Evolutionary conservation across 257 asterid genomes (phyloP).

Genomic region (Nicotiana tabacum): DNA sequence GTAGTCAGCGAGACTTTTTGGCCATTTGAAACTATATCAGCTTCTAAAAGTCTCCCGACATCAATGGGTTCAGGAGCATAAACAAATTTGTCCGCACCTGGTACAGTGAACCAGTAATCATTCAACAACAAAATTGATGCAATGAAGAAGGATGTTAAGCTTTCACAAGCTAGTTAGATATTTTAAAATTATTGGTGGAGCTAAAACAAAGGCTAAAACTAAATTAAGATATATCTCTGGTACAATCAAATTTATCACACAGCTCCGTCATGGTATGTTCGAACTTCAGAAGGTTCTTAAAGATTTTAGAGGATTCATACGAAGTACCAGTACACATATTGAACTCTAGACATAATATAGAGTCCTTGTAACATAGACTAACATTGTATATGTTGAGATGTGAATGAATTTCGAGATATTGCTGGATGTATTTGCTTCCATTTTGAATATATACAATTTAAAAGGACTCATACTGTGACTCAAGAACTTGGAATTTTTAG

Average conservation of each 20-base stretch:
- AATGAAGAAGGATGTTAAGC: neutral
- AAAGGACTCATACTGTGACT: neutral
- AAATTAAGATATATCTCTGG: no score
- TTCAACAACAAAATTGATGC: neutral
- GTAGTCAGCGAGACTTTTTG: constrained; percentile 49
- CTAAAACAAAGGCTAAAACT: no score
- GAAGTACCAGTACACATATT: neutral
- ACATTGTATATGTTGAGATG: neutral
- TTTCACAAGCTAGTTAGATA: no score
- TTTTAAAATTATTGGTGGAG: no score
- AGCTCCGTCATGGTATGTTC: no score
- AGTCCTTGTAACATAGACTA: neutral
- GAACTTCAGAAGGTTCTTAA: no score
- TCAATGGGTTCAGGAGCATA: constrained; percentile 98
- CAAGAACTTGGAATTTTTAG: neutral
- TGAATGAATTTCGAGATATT: neutral
- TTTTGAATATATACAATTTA: no score
- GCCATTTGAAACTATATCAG: constrained; percentile 54
- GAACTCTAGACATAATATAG: neutral
- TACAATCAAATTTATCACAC: no score
- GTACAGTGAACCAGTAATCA: constrained; percentile 1
- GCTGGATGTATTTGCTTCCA: neutral
- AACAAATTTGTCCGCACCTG: constrained; percentile 78
- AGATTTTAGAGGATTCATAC: no score
- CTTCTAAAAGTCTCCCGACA: constrained; percentile 76